Conservation (phyloP, 2,329 filamentous ascomycete genomes). For the Phyllosticta paracitricarpa region DNA sequence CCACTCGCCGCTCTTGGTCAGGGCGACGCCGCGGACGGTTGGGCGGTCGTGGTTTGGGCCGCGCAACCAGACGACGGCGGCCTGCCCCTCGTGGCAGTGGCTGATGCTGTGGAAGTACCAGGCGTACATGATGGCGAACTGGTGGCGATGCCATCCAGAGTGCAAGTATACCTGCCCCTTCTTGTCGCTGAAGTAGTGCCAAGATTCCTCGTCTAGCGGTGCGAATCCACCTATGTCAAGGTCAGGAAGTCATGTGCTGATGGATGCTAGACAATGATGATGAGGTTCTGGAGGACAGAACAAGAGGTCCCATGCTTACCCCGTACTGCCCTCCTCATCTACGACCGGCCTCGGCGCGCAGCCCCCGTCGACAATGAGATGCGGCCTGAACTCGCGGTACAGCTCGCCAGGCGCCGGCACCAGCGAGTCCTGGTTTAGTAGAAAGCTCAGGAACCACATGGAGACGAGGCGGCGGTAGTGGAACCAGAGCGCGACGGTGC, state of each 20-base stretch:
- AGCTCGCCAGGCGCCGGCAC: neutral
- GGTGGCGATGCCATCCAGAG: slow-evolving; percentile 18
- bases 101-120: slow-evolving; percentile 36
- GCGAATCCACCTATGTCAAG: neutral
- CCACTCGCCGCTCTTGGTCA: slow-evolving; percentile 30
- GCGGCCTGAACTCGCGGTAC: neutral
- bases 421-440: neutral
- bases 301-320: neutral
- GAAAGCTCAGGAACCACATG: neutral
- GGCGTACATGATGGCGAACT: slow-evolving; percentile 33
- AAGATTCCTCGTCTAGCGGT: neutral
- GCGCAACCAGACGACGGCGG: slow-evolving; percentile 24
- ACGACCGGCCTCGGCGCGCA: neutral
- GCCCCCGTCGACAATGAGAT: neutral
- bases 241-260: neutral
- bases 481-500: neutral
- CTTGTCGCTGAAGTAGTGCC: slow-evolving; percentile 18
- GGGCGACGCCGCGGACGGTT: slow-evolving; percentile 27
- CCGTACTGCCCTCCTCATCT: neutral
- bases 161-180: slow-evolving; percentile 33
- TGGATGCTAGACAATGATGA: too few relatives aligned
- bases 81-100: slow-evolving; percentile 36
- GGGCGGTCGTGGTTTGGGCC: slow-evolving; percentile 16
- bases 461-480: neutral
- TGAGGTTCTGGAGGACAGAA: neutral